Conservation (phyloP, 23 red algal genomes). For the Gracilariopsis chorda region DNA sequence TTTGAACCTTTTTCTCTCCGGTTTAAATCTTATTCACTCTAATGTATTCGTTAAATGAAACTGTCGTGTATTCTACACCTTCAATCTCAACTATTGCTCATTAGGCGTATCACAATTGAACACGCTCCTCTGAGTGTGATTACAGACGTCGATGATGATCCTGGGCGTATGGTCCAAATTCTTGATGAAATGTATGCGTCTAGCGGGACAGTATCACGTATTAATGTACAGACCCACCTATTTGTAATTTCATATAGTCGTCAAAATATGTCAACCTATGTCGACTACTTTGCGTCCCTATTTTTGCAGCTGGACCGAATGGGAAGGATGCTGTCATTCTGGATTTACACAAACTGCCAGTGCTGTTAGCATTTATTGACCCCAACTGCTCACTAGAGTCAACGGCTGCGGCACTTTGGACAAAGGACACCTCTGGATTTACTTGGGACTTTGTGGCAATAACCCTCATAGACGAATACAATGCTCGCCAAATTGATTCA, state of each 20-base stretch:
- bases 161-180: not conserved
- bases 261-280: slow-evolving; percentile 4
- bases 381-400: not conserved
- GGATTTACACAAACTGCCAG: not conserved
- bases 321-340: not conserved
- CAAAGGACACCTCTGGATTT: not conserved
- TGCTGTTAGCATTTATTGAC: not conserved
- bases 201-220: not conserved
- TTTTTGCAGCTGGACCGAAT: not conserved
- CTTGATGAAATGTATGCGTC: not conserved
- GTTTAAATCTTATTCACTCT: too few relatives aligned
- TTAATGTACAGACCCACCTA: not conserved
- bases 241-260: not conserved
- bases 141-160: not conserved
- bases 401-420: not conserved
- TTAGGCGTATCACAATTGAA: too few relatives aligned
- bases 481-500: not conserved
- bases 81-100: too few relatives aligned
- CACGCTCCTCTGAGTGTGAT: not conserved
- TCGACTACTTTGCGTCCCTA: not conserved
- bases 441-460: not conserved
- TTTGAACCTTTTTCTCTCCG: too few relatives aligned
- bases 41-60: too few relatives aligned
- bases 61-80: too few relatives aligned
- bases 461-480: not conserved